Conservation (phyloP, 2,329 filamentous ascomycete genomes). For the Exophiala viscosa region DNA sequence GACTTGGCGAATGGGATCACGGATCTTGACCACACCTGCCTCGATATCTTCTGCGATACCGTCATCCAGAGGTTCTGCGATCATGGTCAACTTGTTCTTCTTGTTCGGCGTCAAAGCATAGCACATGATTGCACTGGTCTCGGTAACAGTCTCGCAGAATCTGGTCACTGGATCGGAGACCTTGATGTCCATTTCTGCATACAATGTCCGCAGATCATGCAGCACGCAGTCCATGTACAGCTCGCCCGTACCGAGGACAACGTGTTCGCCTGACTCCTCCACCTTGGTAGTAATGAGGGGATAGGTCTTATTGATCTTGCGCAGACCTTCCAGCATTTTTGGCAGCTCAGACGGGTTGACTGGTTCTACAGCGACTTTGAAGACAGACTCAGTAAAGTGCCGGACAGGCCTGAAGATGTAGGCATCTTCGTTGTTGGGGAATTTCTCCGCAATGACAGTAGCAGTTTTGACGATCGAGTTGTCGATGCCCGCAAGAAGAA, state of each 20-base stretch:
- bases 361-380: constrained; percentile 96
- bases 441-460: constrained; percentile 74
- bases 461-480: constrained; percentile 98
- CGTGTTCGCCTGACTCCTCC: constrained; percentile 94
- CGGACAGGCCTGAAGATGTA: constrained; percentile 91
- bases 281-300: constrained; percentile 94
- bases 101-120: constrained; percentile 98
- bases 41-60: constrained; percentile 96
- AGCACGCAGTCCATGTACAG: constrained; percentile 99
- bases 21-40: constrained; percentile 81
- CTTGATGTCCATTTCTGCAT: constrained; percentile 99
- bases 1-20: constrained; percentile 85
- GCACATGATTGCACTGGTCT: constrained; percentile 96
- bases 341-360: constrained; percentile 97
- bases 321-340: constrained; percentile 95
- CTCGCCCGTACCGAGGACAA: constrained; percentile 91
- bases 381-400: constrained; percentile 95
- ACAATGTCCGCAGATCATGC: constrained; percentile 87
- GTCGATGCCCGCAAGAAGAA: constrained; percentile 86
- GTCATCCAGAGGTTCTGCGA: constrained; percentile 90
- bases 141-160: constrained; percentile 96
- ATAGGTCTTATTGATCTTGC: constrained; percentile 97
- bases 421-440: constrained; percentile 84
- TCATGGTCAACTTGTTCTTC: constrained; percentile 99
- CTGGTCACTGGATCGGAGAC: constrained; percentile 95